Evolutionary conservation across 2,329 filamentous ascomycete genomes (phyloP).

Genomic region (Alternaria rosae): DNA sequence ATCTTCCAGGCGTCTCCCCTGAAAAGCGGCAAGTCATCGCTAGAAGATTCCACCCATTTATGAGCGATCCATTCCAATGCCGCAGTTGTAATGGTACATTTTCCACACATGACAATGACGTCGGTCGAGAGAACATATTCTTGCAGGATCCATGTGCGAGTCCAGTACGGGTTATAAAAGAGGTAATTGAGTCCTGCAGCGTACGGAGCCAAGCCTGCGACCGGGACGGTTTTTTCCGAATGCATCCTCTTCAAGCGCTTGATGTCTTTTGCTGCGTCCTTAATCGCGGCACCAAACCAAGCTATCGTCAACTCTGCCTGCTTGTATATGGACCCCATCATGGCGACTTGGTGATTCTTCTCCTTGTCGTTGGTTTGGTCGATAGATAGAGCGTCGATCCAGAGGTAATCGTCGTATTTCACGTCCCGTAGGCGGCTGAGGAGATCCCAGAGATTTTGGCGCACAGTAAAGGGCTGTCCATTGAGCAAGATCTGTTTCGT

Average conservation of each 20-base stretch:
- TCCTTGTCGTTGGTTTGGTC: neutral
- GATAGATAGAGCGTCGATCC: neutral
- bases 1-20: neutral
- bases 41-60: neutral
- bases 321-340: neutral
- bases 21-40: neutral
- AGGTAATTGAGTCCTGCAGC: neutral
- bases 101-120: neutral
- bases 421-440: neutral
- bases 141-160: neutral
- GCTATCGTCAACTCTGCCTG: neutral
- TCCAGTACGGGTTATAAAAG: neutral
- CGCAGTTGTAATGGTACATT: neutral
- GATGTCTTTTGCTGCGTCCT: neutral
- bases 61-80: neutral
- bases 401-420: neutral
- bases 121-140: neutral
- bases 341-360: neutral
- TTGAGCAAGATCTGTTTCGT: neutral
- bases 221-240: neutral
- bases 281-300: neutral
- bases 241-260: neutral
- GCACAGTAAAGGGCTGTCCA: neutral
- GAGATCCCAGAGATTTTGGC: neutral
- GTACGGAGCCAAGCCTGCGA: neutral